Evolutionary conservation across 805 yeast species (phyloP).

Genomic region (Saccharomyces mikatae): DNA sequence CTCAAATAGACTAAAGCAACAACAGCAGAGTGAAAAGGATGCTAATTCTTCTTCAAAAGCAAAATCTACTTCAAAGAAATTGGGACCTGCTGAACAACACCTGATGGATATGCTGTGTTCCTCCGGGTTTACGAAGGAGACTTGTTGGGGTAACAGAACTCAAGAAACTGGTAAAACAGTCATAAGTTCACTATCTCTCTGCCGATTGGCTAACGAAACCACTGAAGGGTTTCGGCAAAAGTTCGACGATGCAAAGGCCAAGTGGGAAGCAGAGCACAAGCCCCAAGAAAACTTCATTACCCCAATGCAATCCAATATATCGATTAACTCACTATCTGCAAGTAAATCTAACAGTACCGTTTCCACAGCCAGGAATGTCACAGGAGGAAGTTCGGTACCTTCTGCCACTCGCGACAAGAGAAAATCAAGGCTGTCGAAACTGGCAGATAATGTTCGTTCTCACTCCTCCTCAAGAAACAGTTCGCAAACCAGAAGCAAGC

Average conservation of each 20-base stretch:
- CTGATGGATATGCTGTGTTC: constrained; percentile 89
- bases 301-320: constrained; percentile 9
- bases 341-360: constrained; percentile 25
- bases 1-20: constrained; percentile 27
- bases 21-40: constrained; percentile 3
- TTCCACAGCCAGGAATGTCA: not conserved
- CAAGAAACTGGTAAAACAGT: constrained; percentile 82
- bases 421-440: constrained; percentile 49
- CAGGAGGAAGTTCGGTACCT: constrained; percentile 1
- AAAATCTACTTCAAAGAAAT: constrained; percentile 35
- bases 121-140: constrained; percentile 64
- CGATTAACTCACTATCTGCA: constrained; percentile 7
- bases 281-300: constrained; percentile 5
- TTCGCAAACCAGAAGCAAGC: constrained; percentile 35
- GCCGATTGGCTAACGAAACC: constrained; percentile 35
- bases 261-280: constrained; percentile 19
- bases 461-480: constrained; percentile 46
- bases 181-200: constrained; percentile 56
- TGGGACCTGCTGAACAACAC: constrained; percentile 91
- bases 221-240: constrained; percentile 27
- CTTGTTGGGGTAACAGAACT: constrained; percentile 84
- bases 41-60: constrained; percentile 38
- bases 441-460: constrained; percentile 54
- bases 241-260: constrained; percentile 15
- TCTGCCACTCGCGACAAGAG: constrained; percentile 32